Conservation (phyloP, 2,329 filamentous ascomycete genomes). For the Teratosphaeriaceae sp. region DNA sequence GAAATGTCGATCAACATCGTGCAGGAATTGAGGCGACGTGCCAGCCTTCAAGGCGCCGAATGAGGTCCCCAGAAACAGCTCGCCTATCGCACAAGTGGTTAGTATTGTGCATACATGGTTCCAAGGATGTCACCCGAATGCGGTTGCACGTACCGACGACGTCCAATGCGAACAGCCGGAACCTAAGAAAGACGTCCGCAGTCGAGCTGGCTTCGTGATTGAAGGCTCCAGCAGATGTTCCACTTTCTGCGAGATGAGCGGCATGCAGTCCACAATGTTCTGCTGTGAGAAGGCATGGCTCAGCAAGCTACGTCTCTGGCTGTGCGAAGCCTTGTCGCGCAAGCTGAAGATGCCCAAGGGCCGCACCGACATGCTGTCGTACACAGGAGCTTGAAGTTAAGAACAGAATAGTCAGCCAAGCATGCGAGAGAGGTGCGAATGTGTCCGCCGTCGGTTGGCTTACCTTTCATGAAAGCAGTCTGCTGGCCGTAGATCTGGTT, state of each 20-base stretch:
- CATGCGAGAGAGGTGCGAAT: not conserved
- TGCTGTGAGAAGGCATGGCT: constrained; percentile 5
- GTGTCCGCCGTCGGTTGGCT: not conserved
- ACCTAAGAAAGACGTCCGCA: not conserved
- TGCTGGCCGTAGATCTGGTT: constrained; percentile 4
- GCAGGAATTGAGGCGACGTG: constrained; percentile 2
- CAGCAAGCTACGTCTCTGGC: not conserved
- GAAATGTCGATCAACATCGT: not conserved
- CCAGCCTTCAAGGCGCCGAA: not conserved
- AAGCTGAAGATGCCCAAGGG: constrained; percentile 4
- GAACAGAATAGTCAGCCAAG: not conserved
- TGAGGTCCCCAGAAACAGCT: constrained; percentile 3
- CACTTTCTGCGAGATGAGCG: not conserved
- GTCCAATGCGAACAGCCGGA: constrained; percentile 3
- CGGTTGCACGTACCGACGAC: constrained; percentile 2
- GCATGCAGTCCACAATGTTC: not conserved
- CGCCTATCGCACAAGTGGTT: not conserved
- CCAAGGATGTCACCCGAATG: too few relatives aligned
- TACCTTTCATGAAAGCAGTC: constrained; percentile 5
- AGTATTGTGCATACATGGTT: too few relatives aligned
- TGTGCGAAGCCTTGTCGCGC: constrained; percentile 1
- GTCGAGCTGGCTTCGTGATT: not conserved
- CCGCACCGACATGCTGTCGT: constrained; percentile 1
- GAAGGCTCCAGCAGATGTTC: not conserved
- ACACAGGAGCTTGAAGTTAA: too few relatives aligned